Conservation (phyloP, 1,284 basidiomycete genomes). For the Wallemia mellicola region DNA sequence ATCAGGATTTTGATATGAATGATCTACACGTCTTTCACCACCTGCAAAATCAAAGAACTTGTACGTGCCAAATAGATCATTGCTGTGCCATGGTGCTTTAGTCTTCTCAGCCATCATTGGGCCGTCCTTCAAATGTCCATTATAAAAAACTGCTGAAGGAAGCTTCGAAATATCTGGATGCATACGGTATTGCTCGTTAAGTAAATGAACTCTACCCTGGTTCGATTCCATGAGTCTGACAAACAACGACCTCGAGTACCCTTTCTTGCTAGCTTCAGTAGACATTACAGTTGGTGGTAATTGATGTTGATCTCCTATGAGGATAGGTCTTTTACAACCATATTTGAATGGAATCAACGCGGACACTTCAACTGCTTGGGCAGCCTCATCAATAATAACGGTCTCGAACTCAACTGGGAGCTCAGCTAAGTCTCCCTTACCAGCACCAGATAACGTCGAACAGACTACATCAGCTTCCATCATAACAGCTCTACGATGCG, state of each 20-base stretch:
- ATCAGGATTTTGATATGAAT: constrained; percentile 45
- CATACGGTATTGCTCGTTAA: constrained; percentile 99
- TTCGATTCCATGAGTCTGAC: constrained; percentile 59
- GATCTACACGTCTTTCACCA: constrained; percentile 23
- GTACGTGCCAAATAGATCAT: constrained; percentile 55
- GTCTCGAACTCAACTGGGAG: constrained; percentile 58
- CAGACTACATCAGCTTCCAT: constrained; percentile 78
- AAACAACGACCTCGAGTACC: constrained; percentile 75
- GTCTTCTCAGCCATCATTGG: constrained; percentile 67
- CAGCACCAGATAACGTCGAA: constrained; percentile 68
- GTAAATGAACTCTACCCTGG: constrained; percentile 53
- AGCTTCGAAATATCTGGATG: constrained; percentile 79
- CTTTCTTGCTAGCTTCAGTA: constrained; percentile 41
- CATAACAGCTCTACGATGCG: constrained; percentile 42
- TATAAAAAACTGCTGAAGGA: constrained; percentile 72
- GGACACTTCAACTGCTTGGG: constrained; percentile 83
- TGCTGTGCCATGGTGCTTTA: constrained; percentile 51
- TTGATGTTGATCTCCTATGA: constrained; percentile 97
- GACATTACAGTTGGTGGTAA: constrained; percentile 90
- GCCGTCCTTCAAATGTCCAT: constrained; percentile 51
- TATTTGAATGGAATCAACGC: constrained; percentile 92
- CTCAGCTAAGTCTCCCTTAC: constrained; percentile 54
- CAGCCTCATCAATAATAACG: constrained; percentile 92
- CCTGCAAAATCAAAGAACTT: constrained; percentile 59
- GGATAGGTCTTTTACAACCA: constrained; percentile 48